Base-by-base conservation (phyloP, 148 eudicot genomes). In the Vaccinium myrtillus region DNA sequence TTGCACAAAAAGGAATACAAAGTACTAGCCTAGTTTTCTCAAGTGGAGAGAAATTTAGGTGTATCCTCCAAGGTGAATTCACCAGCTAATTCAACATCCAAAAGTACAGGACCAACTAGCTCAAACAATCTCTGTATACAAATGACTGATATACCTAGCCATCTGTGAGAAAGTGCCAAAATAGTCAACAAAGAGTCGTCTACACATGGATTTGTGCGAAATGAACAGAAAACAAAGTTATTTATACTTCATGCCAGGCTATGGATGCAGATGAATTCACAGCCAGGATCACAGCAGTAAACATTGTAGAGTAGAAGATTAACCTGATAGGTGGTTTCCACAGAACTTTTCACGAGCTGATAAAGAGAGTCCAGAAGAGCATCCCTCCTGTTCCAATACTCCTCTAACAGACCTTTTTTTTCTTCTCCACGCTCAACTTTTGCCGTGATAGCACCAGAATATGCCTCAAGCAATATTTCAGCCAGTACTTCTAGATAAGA, bases 391-490 rank as follows among this genome's bases (percentile, higher is more conserved):
- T 78, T 91, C 92, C 93, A 91, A 82, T 93, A 97, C 90, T 97
- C 98, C 67, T 91, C 95, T 39, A 90, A 86, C 53, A 97, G 89
- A 79, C 90, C 92, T 88, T 83, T 93, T 63, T 92, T 94, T 79
- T 93, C 99, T 89, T 94, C 97, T 86, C 88, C 92, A 75, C 91
- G 92, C 86, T 97, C 99, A 87, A 89, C 67, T 91, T 93, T 94
- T 83, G 98, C 95, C 73, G 93, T 90, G 87, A 97, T 90, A 61
- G 94, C 98, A 90, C 93, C 91, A 89, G 97, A 91, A 90, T 93
- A 92, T 73, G 98, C 90, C 86, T 97, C 99, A 56, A 97, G 93
- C 85, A 95, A 82, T 51, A 95, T 90, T 87, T 97, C 96, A 81
- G 92, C 89, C 36, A 95, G 92, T 82, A 90, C 90, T 87, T 93